A percentile compares a stretch with the other conserved stretches of the same genome.
Evolutionary conservation across 805 yeast genomes (phyloP).

Genomic region (Kurtzmaniella fragi): DNA sequence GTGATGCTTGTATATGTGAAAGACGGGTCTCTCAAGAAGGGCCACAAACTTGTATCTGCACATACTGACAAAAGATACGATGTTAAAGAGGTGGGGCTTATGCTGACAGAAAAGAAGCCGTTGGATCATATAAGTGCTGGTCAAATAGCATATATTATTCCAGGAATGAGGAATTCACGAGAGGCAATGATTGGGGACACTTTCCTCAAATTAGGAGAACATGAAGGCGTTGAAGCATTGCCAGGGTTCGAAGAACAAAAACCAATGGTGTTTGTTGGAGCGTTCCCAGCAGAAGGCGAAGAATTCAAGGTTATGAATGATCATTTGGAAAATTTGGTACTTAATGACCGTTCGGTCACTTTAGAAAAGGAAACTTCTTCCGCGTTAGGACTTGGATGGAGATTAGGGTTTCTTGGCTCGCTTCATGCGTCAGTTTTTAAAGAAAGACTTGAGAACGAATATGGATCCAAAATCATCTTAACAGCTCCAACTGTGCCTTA

Average conservation of each 20-base stretch:
- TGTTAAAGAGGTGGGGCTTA: slow-evolving; percentile 87
- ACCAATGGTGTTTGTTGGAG: slow-evolving; percentile 98
- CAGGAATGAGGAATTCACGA: slow-evolving; percentile 83
- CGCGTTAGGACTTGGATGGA: slow-evolving; percentile 97
- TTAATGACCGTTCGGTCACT: slow-evolving; percentile 89
- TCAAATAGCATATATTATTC: slow-evolving; percentile 91
- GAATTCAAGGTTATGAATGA: slow-evolving; percentile 89
- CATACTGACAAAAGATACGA: slow-evolving; percentile 76
- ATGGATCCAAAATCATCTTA: slow-evolving; percentile 85
- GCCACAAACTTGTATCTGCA: slow-evolving; percentile 71
- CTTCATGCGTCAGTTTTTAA: slow-evolving; percentile 92
- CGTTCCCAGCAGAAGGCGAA: slow-evolving; percentile 92
- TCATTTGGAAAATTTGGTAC: slow-evolving; percentile 77
- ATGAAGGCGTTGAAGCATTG: slow-evolving; percentile 59
- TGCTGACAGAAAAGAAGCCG: slow-evolving; percentile 83
- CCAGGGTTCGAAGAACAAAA: slow-evolving; percentile 97
- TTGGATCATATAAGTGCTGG: slow-evolving; percentile 72
- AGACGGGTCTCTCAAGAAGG: slow-evolving; percentile 74
- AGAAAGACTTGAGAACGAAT: slow-evolving; percentile 87
- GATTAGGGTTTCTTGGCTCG: slow-evolving; percentile 91
- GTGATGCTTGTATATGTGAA: slow-evolving; percentile 78
- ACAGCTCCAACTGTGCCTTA: slow-evolving; percentile 98
- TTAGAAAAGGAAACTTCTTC: slow-evolving; percentile 86
- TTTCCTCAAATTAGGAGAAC: slow-evolving; percentile 55
- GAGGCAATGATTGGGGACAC: slow-evolving; percentile 95